These are phyloP conservation scores for Solanum hybrid DNA, from an alignment of 305 asterid genomes.

Conservation along the genomic window DNA sequence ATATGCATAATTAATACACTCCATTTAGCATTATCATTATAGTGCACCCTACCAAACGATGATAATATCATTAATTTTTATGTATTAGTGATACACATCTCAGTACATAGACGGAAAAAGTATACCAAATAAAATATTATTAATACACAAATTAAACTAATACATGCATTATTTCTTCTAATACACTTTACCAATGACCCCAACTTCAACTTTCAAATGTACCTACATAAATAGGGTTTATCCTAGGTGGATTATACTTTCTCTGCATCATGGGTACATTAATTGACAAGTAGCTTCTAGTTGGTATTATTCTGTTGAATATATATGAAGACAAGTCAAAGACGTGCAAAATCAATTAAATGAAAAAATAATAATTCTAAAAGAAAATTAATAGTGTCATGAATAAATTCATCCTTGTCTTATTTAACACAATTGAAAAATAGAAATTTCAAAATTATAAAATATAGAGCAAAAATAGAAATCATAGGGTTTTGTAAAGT, in stretches of 20 bases:
- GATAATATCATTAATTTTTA: too few species aligned
- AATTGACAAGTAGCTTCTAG: neutral
- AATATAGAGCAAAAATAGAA: neutral
- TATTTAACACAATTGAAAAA: neutral
- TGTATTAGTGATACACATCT: too few species aligned
- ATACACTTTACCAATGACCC: too few species aligned
- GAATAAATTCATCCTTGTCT: neutral
- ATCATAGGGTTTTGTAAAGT: neutral
- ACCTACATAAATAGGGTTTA: neutral
- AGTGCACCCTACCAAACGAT: neutral
- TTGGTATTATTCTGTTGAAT: neutral
- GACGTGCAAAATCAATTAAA: neutral
- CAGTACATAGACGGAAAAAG: neutral
- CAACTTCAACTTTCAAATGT: neutral
- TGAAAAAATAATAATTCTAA: neutral
- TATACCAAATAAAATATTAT: neutral
- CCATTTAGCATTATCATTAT: too few species aligned
- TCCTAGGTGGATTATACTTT: neutral
- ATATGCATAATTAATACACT: neutral
- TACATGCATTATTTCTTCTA: neutral
- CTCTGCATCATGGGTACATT: neutral
- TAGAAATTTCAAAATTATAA: neutral
- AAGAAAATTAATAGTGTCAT: neutral
- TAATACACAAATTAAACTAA: too few species aligned
- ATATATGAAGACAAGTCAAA: neutral